Evolutionary conservation across 192 early-diverging fungal genomes (phyloP), one percentile per base, ranked within the genome.

Genomic region (Thamnidium elegans): DNA sequence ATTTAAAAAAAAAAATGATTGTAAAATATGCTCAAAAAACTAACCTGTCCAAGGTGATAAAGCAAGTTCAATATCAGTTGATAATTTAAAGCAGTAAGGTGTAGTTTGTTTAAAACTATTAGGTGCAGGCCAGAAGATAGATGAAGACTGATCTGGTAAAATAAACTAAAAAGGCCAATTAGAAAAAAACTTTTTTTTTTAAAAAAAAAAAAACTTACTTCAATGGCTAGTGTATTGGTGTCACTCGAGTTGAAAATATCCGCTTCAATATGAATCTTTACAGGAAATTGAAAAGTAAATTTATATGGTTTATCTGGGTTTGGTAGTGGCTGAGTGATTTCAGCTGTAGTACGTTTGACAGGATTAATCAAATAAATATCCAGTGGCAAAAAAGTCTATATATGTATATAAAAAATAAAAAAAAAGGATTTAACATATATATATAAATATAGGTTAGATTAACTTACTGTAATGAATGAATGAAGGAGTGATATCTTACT

Each of bases 11-110:
- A 6, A 17, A 20, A 45, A 19, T 0, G 3, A 1, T 4, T n/a
- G n/a, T n/a, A n/a, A n/a, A 20, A 59, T 2, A 8, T 20, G 1
- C 21, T 14, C 20, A 43, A 20, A 14, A 45, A 32, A 48, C 14
- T 45, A 61, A 72, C 70, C 70, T 62, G 70, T 72, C 65, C 63
- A 72, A n/a, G 55, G 56, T 10, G 47, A 44, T 30, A 66, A 46
- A 47, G 55, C 32, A 3, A 66, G 17, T 21, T 66, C 58, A 34
- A 72, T 62, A 47, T 55, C 50, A 4, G 65, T 54, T 19, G 26
- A 26, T 20, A 72, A 21, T 34, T 55, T 58, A 44, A 62, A 72
- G 10, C 70, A 66, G 44, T 72, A 72, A 1, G 70, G 70, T 39
- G 51, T 72, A 32, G 58, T 62, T 11, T 64, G 70, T 32, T 62